Evolutionary conservation across 2,329 filamentous ascomycete species (phyloP).

Genomic region (Byssochlamys sp.): DNA sequence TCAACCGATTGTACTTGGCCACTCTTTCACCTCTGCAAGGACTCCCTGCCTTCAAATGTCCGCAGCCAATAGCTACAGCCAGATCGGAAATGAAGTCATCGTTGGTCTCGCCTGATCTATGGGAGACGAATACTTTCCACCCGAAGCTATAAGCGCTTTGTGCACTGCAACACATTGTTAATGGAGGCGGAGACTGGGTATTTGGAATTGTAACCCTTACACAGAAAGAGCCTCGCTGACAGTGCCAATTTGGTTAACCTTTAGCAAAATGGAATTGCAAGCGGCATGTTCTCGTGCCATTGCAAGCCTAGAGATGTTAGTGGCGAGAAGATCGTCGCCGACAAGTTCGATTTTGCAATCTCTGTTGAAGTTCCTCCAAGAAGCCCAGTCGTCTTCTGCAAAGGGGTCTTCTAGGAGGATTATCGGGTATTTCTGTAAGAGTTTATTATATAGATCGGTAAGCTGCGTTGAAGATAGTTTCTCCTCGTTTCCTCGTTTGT

Average conservation of each 20-base stretch:
- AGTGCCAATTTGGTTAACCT: slow-evolving; percentile 37
- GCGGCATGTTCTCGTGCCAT: slow-evolving; percentile 28
- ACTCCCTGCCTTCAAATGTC: slow-evolving; percentile 34
- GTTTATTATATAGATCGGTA: slow-evolving; percentile 19
- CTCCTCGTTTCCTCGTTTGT: slow-evolving; percentile 23
- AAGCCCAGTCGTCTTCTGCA: slow-evolving; percentile 31
- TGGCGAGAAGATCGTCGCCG: slow-evolving; percentile 34
- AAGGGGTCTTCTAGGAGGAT: slow-evolving; percentile 35
- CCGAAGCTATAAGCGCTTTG: slow-evolving; percentile 22
- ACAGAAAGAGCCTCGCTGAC: slow-evolving; percentile 33
- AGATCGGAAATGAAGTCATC: slow-evolving; percentile 39
- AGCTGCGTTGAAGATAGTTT: slow-evolving; percentile 18
- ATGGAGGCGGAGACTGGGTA: background rate
- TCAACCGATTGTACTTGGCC: slow-evolving; percentile 36
- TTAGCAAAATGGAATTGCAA: slow-evolving; percentile 34
- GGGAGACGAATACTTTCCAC: slow-evolving; percentile 37
- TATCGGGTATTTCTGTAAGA: slow-evolving; percentile 30
- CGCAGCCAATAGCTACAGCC: slow-evolving; percentile 28
- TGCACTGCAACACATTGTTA: slow-evolving; percentile 12
- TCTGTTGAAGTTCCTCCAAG: slow-evolving; percentile 28
- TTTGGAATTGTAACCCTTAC: slow-evolving; percentile 14
- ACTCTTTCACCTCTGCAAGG: slow-evolving; percentile 34
- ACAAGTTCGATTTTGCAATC: slow-evolving; percentile 28
- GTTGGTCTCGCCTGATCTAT: slow-evolving; percentile 35
- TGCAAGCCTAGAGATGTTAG: slow-evolving; percentile 27